Evolutionary conservation across 2,329 filamentous ascomycete genomes (phyloP), one percentile per base, ranked within the genome.

Genomic region (Cadophora sp.): DNA sequence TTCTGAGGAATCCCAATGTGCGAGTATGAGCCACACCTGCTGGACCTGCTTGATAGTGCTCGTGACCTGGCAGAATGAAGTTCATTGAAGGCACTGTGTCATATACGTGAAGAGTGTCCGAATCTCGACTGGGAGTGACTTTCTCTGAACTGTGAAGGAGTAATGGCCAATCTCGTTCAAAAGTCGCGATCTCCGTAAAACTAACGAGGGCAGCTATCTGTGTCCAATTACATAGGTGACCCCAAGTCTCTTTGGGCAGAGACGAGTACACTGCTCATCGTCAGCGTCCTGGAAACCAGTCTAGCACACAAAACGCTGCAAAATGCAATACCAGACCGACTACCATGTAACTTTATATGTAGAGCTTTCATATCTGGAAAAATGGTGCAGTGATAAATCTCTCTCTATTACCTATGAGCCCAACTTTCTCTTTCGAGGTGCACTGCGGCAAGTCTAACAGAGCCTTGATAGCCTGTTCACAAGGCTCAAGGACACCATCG

Each of bases 1-100:
- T 83, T 74, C 92, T 93, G 8, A 94, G 74, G 71, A 92, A 92
- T 0, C 83, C 80, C 2, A 93, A 79, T 64, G 83, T 89, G 1
- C 91, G 84, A 0, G 90, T 91, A 75, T 94, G 91, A 29, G 68
- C 68, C 34, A 70, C 53, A 24, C 63, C 59, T 46, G 68, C 68
- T 14, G 61, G 63, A 19, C 60, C 89, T 0, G 84, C 79, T 8
- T 82, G 72, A 70, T 27, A 74, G 69, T 77, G 29, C 22, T 27
- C 12, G 55, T 73, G 72, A 43, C 62, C 34, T 51, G 71, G 73
- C 24, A 73, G 55, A 27, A 73, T 51, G 31, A 74, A 74, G 24
- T 69, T 66, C 11, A 62, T 29, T 1, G 66, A 67, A 65, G 63
- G 51, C 7, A 62, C 43, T 22, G n/a, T 22, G 9, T 67, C 60